Base-by-base conservation (phyloP, 768 basidiomycete species). In the Daedaleopsis nitida region DNA sequence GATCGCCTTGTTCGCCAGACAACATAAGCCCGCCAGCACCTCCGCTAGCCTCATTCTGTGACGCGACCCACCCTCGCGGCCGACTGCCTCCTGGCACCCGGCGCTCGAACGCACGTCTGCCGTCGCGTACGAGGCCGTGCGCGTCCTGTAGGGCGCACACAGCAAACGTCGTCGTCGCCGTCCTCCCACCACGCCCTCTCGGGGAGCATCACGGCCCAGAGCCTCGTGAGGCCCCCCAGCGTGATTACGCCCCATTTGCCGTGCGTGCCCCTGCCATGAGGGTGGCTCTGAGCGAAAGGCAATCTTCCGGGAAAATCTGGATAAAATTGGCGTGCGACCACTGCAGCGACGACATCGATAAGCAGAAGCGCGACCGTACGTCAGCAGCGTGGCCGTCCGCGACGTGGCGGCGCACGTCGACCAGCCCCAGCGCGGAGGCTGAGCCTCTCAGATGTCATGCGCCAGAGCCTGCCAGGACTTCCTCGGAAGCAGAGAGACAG, bases 301-400 rank as follows among this genome's bases (percentile, higher is more conserved):
- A 62, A 62, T 62, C 61, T 62, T 50, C 58, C 52, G 61, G 61
- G 61, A 62, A 52, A 57, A 62, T 62, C 61, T 62, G 52, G 52
- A 53, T 50, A 58, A 62, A 53, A 53, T 32, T 45, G 39, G 56
- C 27, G 38, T 24, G 17, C 45, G 56, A 34, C 44, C 60, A 44
- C 21, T 45, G 53, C 47, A 52, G 42, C 34, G 32, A 32, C 51
- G 52, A 62, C 56, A 62, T 57, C 61, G 61, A 62, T 57, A 54
- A 62, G 27, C 17, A 21, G 61, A 62, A 57, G 50, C 45, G 38
- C 27, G 37, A 34, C 21, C 44, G 47, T 58, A 57, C 61, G 61
- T 57, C 61, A 62, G 56, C 61, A 53, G 56, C 61, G 56, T 62
- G 56, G 50, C 50, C 50, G 10, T 23, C 39, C 12, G 12, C 50